A percentile compares a stretch with the other conserved stretches of the same genome.
Evolutionary conservation across 2,329 filamentous ascomycete genomes (phyloP).

Genomic region (Juglanconis juglandina): DNA sequence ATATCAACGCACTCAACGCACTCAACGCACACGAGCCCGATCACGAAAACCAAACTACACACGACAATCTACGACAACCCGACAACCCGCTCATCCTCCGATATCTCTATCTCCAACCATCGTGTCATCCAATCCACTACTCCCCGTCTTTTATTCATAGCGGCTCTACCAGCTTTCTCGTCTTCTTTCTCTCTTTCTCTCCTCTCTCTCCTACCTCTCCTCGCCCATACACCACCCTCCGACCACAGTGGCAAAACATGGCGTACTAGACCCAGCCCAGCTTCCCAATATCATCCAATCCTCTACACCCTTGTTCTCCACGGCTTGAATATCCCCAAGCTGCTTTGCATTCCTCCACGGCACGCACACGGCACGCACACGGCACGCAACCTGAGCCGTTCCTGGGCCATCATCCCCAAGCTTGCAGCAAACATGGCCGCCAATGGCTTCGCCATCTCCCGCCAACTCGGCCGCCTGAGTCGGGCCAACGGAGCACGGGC

Average conservation of each 20-base stretch:
- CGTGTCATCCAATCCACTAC: not conserved
- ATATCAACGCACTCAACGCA: too few species aligned
- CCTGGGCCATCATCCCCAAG: not conserved
- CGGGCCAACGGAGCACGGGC: slow-evolving; percentile 8
- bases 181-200: not conserved
- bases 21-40: not conserved
- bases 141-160: not conserved
- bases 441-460: slow-evolving; percentile 20
- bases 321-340: not conserved
- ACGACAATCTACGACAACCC: not conserved
- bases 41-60: not conserved
- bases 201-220: not conserved
- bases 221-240: not conserved
- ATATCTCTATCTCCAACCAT: not conserved
- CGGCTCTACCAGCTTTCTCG: not conserved
- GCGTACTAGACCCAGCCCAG: not conserved
- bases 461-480: slow-evolving; percentile 17
- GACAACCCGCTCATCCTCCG: not conserved
- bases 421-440: slow-evolving; percentile 12
- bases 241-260: not conserved
- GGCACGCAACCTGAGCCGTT: too few species aligned
- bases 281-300: not conserved
- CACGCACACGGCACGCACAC: not conserved
- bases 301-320: not conserved
- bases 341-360: not conserved